Base-by-base conservation (phyloP, 441 rosid genomes). In the Pelargonium citronellum region DNA sequence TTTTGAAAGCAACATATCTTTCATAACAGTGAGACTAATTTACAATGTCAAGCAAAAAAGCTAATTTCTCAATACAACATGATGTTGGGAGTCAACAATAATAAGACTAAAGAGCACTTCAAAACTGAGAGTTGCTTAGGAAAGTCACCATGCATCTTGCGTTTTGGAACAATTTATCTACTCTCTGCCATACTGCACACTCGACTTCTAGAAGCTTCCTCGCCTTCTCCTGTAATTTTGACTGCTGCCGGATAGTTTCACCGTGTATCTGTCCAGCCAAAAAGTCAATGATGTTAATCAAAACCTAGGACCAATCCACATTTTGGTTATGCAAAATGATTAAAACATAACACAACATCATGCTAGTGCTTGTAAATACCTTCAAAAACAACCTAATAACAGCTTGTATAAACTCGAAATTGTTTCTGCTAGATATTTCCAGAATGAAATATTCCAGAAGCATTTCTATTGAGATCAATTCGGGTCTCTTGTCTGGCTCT, bases 331-430 rank as follows among this genome's bases (percentile, higher is more conserved):
- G 7, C 0, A 34, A 4, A 34, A 34, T 34, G 39, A 34, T 34
- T 34, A 34, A 34, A 34, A 34, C 39, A 34, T 30, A 30, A 30
- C 34, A 30, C 39, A 34, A 34, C 39, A 34, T 11, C 55, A 2
- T 1, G 55, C 55, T 49, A 49, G n/a, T 10, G 12, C 17, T 12
- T 17, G 5, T 49, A 10, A 49, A 51, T 89, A 95, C 99, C 98
- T 95, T 95, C 70, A 92, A 83, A 78, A 95, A 95, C 76, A 95
- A 76, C 81, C 89, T 84, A 77, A 88, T 81, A 61, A 88, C 82
- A 17, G 96, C 96, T 78, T 95, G 98, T 64, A 92, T 73, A 75
- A 95, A 92, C 90, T 89, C 99, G n/a, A 89, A 95, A 77, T 95
- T 84, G 78, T 85, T 88, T 78, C 83, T 75, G 85, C 80, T 73